These are phyloP conservation scores for Panaeolus cyanescens DNA, from an alignment of 768 basidiomycete species.

Conservation along the genomic window DNA sequence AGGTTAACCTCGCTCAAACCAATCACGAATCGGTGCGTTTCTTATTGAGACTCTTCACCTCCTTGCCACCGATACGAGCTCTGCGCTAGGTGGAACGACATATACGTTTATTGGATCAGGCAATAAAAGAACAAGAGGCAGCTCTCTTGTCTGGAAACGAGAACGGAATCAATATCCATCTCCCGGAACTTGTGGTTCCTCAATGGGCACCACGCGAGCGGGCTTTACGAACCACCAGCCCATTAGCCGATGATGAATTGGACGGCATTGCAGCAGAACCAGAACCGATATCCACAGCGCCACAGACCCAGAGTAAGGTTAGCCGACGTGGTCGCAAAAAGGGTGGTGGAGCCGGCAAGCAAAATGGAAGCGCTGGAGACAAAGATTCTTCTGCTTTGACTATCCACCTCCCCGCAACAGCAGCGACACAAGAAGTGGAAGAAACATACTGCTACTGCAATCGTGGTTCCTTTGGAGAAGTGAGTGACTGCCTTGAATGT, in stretches of 20 bases:
- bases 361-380: conserved; percentile 13
- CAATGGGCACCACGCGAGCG: conserved; percentile 44
- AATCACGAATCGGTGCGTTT: conserved; percentile 66
- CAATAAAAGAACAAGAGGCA: conserved; percentile 48
- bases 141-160: conserved; percentile 37
- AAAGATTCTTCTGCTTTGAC: conserved; percentile 30
- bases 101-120: conserved; percentile 75
- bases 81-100: conserved; percentile 71
- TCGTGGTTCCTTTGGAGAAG: conserved; percentile 78
- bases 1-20: conserved; percentile 72
- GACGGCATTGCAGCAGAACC: conserved; percentile 3
- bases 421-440: conserved; percentile 40
- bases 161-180: conserved; percentile 45
- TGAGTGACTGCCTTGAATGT: conserved; percentile 33
- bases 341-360: conserved; percentile 8
- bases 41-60: background rate
- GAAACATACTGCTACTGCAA: conserved; percentile 78
- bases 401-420: conserved; percentile 39
- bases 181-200: conserved; percentile 64
- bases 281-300: conserved; percentile 7
- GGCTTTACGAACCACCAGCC: conserved; percentile 1
- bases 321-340: conserved; percentile 11
- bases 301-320: background rate
- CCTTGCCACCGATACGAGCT: conserved; percentile 7
- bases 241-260: conserved; percentile 9